Percentiles rank a stretch among this genome's conserved stretches.
phyloP scores from a whole-genome alignment of 352 stramenopile genomes.

The Globisporangium echinulatum region DNA sequence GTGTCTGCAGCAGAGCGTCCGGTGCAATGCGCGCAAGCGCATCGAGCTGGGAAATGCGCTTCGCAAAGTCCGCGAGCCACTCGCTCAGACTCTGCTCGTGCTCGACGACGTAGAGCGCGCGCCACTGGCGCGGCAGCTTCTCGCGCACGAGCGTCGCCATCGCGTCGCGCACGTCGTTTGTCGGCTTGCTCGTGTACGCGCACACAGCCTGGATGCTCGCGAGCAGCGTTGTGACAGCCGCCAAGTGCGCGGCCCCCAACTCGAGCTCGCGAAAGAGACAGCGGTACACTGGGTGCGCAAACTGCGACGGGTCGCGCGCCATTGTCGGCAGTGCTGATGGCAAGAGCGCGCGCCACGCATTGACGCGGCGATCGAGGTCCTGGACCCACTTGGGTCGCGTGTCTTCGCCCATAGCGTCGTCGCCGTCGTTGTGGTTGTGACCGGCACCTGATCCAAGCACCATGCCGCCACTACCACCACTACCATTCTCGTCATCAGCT shows the following conservation, averaged over 20 bases:
- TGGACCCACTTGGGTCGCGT: constrained; percentile 75
- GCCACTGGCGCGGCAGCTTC: constrained; percentile 58
- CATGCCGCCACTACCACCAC: constrained; percentile 20
- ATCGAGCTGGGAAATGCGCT: constrained; percentile 61
- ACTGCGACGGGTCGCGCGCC: constrained; percentile 41
- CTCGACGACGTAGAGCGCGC: constrained; percentile 46
- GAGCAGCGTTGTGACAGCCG: constrained; percentile 62
- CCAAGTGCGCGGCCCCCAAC: constrained; percentile 58
- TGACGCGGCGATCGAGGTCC: constrained; percentile 66
- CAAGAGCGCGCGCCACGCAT: constrained; percentile 55
- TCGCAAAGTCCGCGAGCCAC: constrained; percentile 83
- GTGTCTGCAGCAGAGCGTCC: constrained; percentile 27
- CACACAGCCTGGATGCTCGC: constrained; percentile 68
- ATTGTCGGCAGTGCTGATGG: constrained; percentile 37
- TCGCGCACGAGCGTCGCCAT: constrained; percentile 76
- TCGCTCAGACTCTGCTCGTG: constrained; percentile 58
- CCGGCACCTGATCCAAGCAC: constrained; percentile 23
- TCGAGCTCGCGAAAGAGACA: constrained; percentile 88
- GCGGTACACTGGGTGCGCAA: constrained; percentile 88
- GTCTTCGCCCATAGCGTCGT: constrained; percentile 26
- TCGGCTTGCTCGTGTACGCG: constrained; percentile 80
- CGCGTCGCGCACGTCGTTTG: constrained; percentile 78
- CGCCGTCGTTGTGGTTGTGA: constrained; percentile 18
- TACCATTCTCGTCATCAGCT: neutral
- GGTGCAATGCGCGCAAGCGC: constrained; percentile 35